phyloP scores from a whole-genome alignment of 441 rosid genomes.

The Erodium trifolium region DNA sequence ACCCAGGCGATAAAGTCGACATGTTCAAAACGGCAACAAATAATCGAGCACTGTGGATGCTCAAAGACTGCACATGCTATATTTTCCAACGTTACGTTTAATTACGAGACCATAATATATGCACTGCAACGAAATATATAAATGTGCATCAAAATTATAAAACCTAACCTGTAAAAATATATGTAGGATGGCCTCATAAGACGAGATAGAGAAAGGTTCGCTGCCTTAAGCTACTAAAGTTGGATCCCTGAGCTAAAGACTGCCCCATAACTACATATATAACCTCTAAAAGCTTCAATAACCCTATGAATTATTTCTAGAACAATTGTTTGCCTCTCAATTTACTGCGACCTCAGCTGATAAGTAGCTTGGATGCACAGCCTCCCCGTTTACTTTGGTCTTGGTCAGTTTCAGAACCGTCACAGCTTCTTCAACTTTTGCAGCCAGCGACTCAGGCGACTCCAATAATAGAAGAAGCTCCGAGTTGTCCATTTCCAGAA shows the following conservation, averaged over 20 bases:
- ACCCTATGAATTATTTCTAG: not conserved
- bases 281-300: not conserved
- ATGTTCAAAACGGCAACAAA: too few relatives aligned
- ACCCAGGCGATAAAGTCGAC: too few relatives aligned
- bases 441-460: slow-evolving; percentile 36
- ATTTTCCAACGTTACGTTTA: too few relatives aligned
- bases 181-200: not conserved
- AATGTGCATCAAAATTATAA: too few relatives aligned
- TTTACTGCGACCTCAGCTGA: slow-evolving; percentile 58
- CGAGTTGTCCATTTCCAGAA: slow-evolving; percentile 43
- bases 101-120: too few relatives aligned
- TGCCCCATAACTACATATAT: not conserved
- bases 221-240: not conserved
- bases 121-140: too few relatives aligned
- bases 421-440: slow-evolving; percentile 41
- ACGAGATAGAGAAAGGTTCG: too few relatives aligned
- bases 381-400: slow-evolving; percentile 32
- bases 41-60: too few relatives aligned
- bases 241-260: not conserved
- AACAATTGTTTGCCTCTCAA: slow-evolving; percentile 19
- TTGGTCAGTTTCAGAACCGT: slow-evolving; percentile 44
- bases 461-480: slow-evolving; percentile 38
- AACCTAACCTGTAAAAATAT: not conserved
- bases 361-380: slow-evolving; percentile 34
- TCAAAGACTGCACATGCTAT: too few relatives aligned